A percentile compares a stretch with the other conserved stretches of the same genome.
Conservation (phyloP, 345 rosid genomes). For the Gossypium stocksii region DNA sequence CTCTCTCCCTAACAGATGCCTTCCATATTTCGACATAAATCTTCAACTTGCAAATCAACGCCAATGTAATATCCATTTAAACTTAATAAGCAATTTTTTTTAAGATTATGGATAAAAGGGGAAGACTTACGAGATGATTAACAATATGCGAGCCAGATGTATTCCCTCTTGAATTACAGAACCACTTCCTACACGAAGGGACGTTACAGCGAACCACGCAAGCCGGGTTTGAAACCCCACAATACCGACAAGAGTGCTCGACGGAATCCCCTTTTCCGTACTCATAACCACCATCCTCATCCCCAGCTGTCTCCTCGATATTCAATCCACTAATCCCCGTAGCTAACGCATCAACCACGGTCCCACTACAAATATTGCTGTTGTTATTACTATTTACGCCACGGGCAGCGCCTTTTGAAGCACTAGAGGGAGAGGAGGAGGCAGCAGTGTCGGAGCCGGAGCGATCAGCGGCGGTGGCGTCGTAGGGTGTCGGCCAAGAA, state of each 20-base stretch:
- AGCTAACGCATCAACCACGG: conserved; percentile 65
- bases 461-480: conserved; percentile 49
- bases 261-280: conserved; percentile 75
- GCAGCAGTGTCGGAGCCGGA: conserved; percentile 38
- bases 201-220: conserved; percentile 97
- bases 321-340: conserved; percentile 76
- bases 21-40: background rate
- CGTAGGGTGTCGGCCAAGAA: conserved; percentile 93
- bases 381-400: conserved; percentile 25
- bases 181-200: conserved; percentile 98
- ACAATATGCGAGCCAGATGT: conserved; percentile 99
- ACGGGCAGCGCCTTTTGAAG: conserved; percentile 36
- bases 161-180: conserved; percentile 97
- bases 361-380: conserved; percentile 22
- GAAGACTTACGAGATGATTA: conserved; percentile 81
- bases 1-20: background rate
- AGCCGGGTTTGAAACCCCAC: conserved; percentile 96
- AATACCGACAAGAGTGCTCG: conserved; percentile 93
- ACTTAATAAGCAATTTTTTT: background rate
- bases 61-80: background rate
- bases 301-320: conserved; percentile 83
- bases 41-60: background rate
- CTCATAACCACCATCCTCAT: conserved; percentile 67
- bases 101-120: background rate
- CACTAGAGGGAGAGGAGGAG: conserved; percentile 49